phyloP scores from a whole-genome alignment of 208 protist species.

The Acanthamoeba triangularis region DNA sequence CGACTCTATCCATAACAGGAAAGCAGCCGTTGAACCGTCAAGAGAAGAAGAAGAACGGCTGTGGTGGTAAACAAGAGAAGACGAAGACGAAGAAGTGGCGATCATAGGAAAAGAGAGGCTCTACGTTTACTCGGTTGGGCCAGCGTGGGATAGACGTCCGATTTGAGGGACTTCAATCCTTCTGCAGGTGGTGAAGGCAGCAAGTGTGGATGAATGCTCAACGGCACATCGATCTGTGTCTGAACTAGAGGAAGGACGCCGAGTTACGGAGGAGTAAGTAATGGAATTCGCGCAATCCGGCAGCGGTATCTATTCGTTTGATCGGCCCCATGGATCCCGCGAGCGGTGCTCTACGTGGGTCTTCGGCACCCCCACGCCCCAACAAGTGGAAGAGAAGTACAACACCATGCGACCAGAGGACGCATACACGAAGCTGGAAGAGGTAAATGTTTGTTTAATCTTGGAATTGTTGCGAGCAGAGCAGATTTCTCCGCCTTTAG shows the following conservation, averaged over 20 bases:
- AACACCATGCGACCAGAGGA: conserved; percentile 30
- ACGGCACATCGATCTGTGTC: neutral
- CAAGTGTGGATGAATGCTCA: neutral
- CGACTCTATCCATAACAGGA: too few relatives aligned
- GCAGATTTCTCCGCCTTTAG: neutral
- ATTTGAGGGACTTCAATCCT: neutral
- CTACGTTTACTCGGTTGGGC: neutral
- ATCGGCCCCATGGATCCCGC: neutral
- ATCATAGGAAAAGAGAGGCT: neutral
- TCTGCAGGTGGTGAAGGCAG: too few relatives aligned
- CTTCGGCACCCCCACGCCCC: neutral
- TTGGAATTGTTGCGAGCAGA: neutral
- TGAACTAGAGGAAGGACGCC: too few relatives aligned
- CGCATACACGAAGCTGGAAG: neutral
- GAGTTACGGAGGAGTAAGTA: too few relatives aligned
- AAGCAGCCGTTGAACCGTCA: too few relatives aligned
- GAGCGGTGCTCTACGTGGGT: neutral
- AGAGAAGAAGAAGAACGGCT: too few relatives aligned
- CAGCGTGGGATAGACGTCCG: neutral
- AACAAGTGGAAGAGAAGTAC: neutral
- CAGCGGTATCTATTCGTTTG: neutral
- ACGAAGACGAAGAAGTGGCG: too few relatives aligned
- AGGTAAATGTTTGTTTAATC: neutral
- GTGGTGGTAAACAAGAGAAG: too few relatives aligned
- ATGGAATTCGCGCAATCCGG: neutral